Conservation (phyloP, 805 yeast genomes). For the Teunomyces tritomae region DNA sequence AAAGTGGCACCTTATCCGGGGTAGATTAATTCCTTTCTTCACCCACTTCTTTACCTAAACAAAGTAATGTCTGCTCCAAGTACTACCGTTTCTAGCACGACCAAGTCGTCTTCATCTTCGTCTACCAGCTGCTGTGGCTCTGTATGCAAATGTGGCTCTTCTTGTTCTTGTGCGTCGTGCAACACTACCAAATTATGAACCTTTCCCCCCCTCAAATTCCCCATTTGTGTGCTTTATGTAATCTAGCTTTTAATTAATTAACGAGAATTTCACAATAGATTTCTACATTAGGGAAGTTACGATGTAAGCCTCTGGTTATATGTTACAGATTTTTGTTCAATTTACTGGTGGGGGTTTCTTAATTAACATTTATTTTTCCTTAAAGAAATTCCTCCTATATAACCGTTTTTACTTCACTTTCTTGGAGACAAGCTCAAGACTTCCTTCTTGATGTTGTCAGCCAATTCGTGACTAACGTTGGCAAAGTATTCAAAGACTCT, state of each 20-base stretch:
- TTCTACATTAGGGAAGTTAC: not conserved
- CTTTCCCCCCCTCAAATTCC: not conserved
- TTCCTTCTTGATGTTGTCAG: conserved; percentile 64
- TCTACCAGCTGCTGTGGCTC: conserved; percentile 32
- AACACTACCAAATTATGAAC: conserved; percentile 40
- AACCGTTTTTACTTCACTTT: conserved; percentile 22
- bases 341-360: too few relatives aligned
- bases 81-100: conserved; percentile 5
- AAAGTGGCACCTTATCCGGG: not conserved
- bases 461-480: conserved; percentile 69
- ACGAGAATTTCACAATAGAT: too few relatives aligned
- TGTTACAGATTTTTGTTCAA: not conserved
- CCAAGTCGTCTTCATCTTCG: conserved; percentile 18
- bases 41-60: not conserved
- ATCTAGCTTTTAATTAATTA: too few relatives aligned
- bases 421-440: conserved; percentile 51
- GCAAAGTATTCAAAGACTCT: conserved; percentile 72
- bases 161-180: conserved; percentile 39
- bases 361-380: too few relatives aligned
- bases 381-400: not conserved
- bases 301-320: not conserved
- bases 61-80: not conserved
- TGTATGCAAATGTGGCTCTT: conserved; percentile 41
- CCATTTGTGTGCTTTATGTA: not conserved
- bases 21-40: conserved; percentile 3